Evolutionary conservation across 805 yeast species (phyloP).

Genomic region (Tetrapisispora arboricola): DNA sequence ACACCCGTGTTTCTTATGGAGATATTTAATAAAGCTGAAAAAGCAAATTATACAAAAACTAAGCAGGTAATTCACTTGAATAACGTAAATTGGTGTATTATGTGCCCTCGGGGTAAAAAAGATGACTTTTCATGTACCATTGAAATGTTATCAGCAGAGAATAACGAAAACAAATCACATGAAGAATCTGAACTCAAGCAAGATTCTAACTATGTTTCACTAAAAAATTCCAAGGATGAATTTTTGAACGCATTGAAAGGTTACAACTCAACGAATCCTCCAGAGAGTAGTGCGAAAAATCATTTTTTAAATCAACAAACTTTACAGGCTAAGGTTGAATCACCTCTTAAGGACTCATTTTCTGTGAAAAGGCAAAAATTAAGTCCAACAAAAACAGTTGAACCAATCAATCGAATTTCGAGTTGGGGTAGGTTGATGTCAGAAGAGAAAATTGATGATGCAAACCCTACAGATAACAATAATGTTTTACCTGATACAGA

Average conservation of each 20-base stretch:
- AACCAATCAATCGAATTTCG: constrained; percentile 12
- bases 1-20: constrained; percentile 26
- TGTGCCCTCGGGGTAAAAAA: constrained; percentile 23
- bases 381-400: neutral
- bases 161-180: neutral
- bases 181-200: constrained; percentile 2
- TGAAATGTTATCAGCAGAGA: neutral
- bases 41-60: neutral
- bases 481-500: neutral
- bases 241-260: neutral
- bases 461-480: neutral
- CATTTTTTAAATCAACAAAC: constrained; percentile 1
- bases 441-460: neutral
- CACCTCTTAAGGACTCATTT: neutral
- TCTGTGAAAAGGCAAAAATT: constrained; percentile 5
- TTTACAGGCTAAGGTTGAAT: neutral
- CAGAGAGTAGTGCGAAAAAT: neutral
- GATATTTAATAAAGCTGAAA: constrained; percentile 12
- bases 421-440: constrained; percentile 27
- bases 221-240: constrained; percentile 2
- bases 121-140: constrained; percentile 16
- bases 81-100: constrained; percentile 27
- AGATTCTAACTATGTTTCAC: neutral
- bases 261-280: neutral
- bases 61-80: constrained; percentile 13